Percentiles rank a stretch among this genome's conserved stretches.
Evolutionary conservation across 148 eudicot genomes (phyloP).

Genomic region (Arbutus unedo): DNA sequence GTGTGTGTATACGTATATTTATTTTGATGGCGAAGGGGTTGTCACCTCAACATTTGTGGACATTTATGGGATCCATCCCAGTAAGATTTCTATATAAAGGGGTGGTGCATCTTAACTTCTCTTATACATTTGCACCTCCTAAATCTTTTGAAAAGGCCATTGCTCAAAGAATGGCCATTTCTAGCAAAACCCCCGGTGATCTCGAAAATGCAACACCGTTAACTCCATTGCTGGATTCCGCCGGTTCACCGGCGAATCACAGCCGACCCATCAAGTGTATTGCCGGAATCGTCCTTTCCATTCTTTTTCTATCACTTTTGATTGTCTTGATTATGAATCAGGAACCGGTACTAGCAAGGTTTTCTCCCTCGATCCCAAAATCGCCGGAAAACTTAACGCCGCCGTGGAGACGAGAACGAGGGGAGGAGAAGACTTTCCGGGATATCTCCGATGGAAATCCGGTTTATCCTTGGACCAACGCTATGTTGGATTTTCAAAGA

Average conservation of each 20-base stretch:
- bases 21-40: too few relatives aligned
- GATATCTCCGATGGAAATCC: slow-evolving; percentile 14
- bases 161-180: neutral
- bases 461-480: slow-evolving; percentile 63
- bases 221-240: neutral
- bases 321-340: slow-evolving; percentile 29
- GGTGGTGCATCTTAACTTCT: too few relatives aligned
- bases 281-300: neutral
- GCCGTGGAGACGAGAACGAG: slow-evolving; percentile 45
- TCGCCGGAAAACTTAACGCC: slow-evolving; percentile 10
- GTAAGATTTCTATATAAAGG: too few relatives aligned
- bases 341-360: neutral
- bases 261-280: neutral
- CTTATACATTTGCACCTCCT: too few relatives aligned
- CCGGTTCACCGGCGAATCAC: neutral
- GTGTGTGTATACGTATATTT: too few relatives aligned
- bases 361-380: neutral
- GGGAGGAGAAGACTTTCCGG: slow-evolving; percentile 56
- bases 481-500: slow-evolving; percentile 78
- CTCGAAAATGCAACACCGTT: neutral
- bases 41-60: too few relatives aligned
- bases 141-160: too few relatives aligned
- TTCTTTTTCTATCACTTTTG: neutral
- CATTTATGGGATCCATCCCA: too few relatives aligned
- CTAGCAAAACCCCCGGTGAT: neutral